These are phyloP conservation scores for Galeopsis tetrahit DNA, from an alignment of 257 asterid genomes.

Conservation along the genomic window DNA sequence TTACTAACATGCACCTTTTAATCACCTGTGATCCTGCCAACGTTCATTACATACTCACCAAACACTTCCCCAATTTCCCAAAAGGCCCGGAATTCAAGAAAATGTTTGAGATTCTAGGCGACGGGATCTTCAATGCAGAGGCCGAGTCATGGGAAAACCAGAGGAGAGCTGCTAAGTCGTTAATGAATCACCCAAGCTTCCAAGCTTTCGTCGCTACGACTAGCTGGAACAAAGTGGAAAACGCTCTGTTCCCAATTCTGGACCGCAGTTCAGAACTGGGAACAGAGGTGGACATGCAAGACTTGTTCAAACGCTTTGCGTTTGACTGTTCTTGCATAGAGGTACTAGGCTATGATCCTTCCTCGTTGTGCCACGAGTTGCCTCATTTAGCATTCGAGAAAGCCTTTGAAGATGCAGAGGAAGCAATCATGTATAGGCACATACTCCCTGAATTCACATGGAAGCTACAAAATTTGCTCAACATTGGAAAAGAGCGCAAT, in stretches of 20 bases:
- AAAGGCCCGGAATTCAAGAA: constrained; percentile 5
- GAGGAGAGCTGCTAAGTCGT: constrained; percentile 17
- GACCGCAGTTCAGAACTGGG: no score
- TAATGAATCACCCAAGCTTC: no score
- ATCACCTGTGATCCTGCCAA: constrained; percentile 45
- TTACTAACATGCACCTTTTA: constrained; percentile 38
- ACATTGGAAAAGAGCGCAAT: constrained; percentile 38
- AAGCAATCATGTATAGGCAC: constrained; percentile 35
- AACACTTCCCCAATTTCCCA: constrained; percentile 36
- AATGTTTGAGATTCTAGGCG: constrained; percentile 39
- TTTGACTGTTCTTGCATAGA: constrained; percentile 37
- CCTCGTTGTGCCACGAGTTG: constrained; percentile 29
- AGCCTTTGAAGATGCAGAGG: constrained; percentile 42
- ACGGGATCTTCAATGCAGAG: constrained; percentile 47
- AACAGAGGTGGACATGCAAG: no score
- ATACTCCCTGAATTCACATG: constrained; percentile 35
- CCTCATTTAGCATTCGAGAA: constrained; percentile 32
- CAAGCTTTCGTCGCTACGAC: no score
- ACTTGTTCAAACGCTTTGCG: constrained; percentile 22
- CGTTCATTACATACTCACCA: constrained; percentile 41
- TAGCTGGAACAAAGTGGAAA: no score
- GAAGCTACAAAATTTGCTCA: constrained; percentile 38
- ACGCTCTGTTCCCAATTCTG: no score
- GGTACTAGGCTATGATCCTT: constrained; percentile 42
- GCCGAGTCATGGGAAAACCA: constrained; percentile 40